phyloP scores from a whole-genome alignment of 371 early-diverging fungal species.

The Sporodiniella umbellata region DNA sequence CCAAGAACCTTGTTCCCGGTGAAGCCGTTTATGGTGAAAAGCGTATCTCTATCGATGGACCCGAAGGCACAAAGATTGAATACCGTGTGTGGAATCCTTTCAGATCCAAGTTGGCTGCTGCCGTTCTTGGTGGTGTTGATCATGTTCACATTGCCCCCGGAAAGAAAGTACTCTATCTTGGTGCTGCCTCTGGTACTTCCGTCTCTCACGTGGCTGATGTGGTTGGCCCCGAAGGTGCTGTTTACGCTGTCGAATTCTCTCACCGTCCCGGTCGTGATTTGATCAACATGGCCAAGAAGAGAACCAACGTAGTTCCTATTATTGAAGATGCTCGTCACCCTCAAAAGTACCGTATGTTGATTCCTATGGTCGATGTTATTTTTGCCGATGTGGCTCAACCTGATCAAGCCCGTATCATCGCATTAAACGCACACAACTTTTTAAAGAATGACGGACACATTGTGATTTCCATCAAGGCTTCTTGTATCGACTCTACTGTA shows the following conservation, averaged over 20 bases:
- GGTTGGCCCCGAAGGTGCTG: slow-evolving; percentile 96
- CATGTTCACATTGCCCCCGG: slow-evolving; percentile 97
- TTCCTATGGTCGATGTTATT: slow-evolving; percentile 99
- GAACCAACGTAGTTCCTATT: slow-evolving; percentile 99
- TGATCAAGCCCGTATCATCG: slow-evolving; percentile 99
- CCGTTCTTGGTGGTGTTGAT: slow-evolving; percentile 99
- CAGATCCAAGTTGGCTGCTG: slow-evolving; percentile 99
- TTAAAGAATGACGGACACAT: slow-evolving; percentile 98
- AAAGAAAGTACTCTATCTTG: slow-evolving; percentile 98
- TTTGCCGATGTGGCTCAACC: slow-evolving; percentile 99
- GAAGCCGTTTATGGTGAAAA: slow-evolving; percentile 99
- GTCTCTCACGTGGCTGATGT: slow-evolving; percentile 99
- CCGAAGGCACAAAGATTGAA: slow-evolving; percentile 97
- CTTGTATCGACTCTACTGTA: slow-evolving; percentile 99
- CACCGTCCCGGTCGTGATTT: slow-evolving; percentile 99
- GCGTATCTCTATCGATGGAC: slow-evolving; percentile 93
- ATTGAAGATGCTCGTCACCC: slow-evolving; percentile 99
- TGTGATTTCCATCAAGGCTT: slow-evolving; percentile 99
- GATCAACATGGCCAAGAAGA: slow-evolving; percentile 99
- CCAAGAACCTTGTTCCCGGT: slow-evolving; percentile 99
- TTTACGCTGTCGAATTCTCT: slow-evolving; percentile 99
- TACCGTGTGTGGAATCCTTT: slow-evolving; percentile 99
- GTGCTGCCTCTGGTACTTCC: slow-evolving; percentile 98
- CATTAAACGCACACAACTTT: slow-evolving; percentile 99
- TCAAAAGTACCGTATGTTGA: slow-evolving; percentile 99